Evolutionary conservation across 2,329 filamentous ascomycete genomes (phyloP).

Genomic region (Leptographium flavum): DNA sequence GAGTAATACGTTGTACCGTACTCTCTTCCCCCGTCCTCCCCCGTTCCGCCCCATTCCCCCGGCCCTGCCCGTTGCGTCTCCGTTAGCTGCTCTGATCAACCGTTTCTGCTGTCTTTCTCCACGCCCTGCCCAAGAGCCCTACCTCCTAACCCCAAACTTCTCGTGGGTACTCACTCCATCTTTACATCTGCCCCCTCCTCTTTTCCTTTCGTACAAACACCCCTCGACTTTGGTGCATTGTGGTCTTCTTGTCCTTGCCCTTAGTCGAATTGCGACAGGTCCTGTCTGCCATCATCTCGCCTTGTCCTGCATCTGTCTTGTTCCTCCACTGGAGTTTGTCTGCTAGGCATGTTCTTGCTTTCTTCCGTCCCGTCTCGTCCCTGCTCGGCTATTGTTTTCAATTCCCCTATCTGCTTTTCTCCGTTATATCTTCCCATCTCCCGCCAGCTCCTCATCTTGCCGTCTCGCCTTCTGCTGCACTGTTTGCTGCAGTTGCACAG

Average conservation of each 20-base stretch:
- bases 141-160: neutral
- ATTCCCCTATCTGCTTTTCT: too few species aligned
- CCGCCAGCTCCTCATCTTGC: neutral
- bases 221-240: neutral
- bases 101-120: conserved; percentile 1
- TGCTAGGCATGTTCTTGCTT: conserved; percentile 2
- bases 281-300: neutral
- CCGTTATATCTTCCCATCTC: neutral
- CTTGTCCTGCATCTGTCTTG: neutral
- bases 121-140: neutral
- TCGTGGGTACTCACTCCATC: neutral
- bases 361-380: neutral
- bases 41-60: conserved; percentile 1
- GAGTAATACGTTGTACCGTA: conserved; percentile 2
- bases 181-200: neutral
- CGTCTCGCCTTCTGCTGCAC: too few species aligned
- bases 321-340: neutral
- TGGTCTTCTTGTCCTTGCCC: neutral
- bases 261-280: neutral
- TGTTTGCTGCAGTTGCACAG: too few species aligned
- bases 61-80: conserved; percentile 3
- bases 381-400: neutral
- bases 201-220: neutral
- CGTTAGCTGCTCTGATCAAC: conserved; percentile 2
- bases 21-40: neutral